These are phyloP conservation scores for Jacaranda copaia DNA, from an alignment of 257 asterid species.

Conservation along the genomic window DNA sequence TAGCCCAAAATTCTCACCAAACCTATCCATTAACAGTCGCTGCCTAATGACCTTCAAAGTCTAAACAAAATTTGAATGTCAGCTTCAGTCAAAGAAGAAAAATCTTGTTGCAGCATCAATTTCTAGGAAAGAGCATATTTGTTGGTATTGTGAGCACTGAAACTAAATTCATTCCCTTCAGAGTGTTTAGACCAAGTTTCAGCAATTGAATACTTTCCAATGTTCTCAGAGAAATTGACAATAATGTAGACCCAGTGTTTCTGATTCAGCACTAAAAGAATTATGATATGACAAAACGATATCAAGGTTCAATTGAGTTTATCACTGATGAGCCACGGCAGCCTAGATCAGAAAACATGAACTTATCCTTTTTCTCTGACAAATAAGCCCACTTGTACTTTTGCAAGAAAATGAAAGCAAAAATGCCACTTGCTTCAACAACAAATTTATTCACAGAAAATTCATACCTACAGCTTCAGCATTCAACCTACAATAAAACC, in stretches of 20 bases:
- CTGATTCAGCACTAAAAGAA: neutral
- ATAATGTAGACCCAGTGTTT: neutral
- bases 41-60: constrained; percentile 7
- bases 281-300: neutral
- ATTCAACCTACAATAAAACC: neutral
- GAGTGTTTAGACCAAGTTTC: neutral
- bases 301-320: neutral
- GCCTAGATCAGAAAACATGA: neutral
- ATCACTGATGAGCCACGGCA: neutral
- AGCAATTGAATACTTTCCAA: neutral
- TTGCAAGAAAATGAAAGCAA: neutral
- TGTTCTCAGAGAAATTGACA: constrained; percentile 5
- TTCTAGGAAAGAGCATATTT: neutral
- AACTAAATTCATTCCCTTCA: neutral
- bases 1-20: constrained; percentile 3
- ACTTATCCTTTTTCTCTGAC: neutral
- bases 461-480: neutral
- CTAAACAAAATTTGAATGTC: too few relatives aligned
- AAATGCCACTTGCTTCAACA: neutral
- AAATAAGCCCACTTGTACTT: neutral
- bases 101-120: neutral
- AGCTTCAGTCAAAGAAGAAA: constrained; percentile 9
- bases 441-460: neutral
- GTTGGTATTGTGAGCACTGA: neutral
- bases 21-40: neutral